Evolutionary conservation across 2,329 filamentous ascomycete species (phyloP).

Genomic region (Sclerotinia spermophila): DNA sequence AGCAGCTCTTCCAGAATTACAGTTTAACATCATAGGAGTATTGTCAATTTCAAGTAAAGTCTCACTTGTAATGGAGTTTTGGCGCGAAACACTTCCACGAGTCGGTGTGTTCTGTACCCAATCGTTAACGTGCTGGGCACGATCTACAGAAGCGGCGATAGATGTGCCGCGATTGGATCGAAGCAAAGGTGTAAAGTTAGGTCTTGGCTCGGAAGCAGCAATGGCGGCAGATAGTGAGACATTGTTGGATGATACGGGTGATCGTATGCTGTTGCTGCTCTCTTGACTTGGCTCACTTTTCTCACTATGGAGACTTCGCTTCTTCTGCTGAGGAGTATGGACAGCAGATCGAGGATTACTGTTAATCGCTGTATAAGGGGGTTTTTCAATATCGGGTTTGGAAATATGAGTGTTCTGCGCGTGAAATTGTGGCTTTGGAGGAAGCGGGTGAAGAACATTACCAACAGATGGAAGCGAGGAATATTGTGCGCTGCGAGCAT

Average conservation of each 20-base stretch:
- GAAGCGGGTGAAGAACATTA: neutral
- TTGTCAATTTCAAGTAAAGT: neutral
- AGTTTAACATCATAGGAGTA: constrained; percentile 13
- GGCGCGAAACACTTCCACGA: neutral
- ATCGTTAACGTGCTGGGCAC: constrained; percentile 21
- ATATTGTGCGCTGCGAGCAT: constrained; percentile 13
- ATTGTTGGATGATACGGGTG: neutral
- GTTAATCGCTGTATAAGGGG: neutral
- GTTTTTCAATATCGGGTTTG: neutral
- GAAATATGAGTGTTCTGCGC: neutral
- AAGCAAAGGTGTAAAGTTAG: constrained; percentile 23
- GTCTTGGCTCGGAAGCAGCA: constrained; percentile 23
- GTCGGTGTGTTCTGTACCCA: constrained; percentile 25
- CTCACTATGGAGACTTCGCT: neutral
- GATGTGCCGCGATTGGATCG: constrained; percentile 27
- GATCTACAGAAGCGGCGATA: constrained; percentile 22
- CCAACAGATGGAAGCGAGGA: neutral
- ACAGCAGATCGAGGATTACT: neutral
- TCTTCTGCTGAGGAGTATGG: constrained; percentile 2
- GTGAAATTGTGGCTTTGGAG: constrained; percentile 10
- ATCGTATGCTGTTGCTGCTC: neutral
- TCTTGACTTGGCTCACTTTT: neutral
- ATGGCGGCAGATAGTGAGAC: neutral
- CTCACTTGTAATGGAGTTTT: neutral
- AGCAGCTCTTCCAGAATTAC: neutral